Base-by-base conservation (phyloP, 2,329 filamentous ascomycete genomes). In the Colletotrichum costaricense region DNA sequence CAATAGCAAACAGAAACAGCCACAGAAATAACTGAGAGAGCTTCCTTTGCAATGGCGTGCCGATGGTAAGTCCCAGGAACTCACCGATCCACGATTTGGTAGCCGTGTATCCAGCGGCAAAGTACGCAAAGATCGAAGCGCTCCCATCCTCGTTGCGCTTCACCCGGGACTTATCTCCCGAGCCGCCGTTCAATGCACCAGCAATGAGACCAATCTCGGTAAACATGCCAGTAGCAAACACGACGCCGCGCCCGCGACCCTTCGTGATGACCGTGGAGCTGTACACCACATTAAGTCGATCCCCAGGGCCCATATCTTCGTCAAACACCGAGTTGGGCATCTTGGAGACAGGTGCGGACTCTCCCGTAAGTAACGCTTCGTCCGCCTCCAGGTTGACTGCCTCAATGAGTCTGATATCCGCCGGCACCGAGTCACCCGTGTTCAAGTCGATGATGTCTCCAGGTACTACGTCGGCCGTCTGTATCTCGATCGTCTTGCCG, bases 151-250 rank as follows among this genome's bases (percentile, higher is more conserved):
- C 38, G 38, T 42, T 42, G 63, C 87, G 85, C 75, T 86, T 85
- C 6, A 86, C 85, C 69, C 83, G 81, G 55, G 88, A 88, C 68
- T 86, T 82, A 3, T 49, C 88, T 85, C 66, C 86, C 86, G 26
- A 87, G 86, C 58, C 88, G 88, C 28, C 93, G 88, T 46, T 89
- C 87, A 28, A 85, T 0, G 38, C 38, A 42, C 16, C 85, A 2
- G 91, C 92, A 72, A 93, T 93, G 46, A 88, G 88, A 28, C 90
- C 90, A 59, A 92, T 90, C 79, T 92, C 89, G 35, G 89, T 91
- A 69, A 84, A 82, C 86, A 91, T 89, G 24, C 86, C 90, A 28
- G 88, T 92, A 7, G 88, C 86, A 74, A 90, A 87, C 12, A 91
- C 89, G 63, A 92, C 86, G 73, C 89, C 90, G 42, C 84, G 87